Base-by-base conservation (phyloP, 164 flowering plant genomes). In the Euptelea pleiosperma region DNA sequence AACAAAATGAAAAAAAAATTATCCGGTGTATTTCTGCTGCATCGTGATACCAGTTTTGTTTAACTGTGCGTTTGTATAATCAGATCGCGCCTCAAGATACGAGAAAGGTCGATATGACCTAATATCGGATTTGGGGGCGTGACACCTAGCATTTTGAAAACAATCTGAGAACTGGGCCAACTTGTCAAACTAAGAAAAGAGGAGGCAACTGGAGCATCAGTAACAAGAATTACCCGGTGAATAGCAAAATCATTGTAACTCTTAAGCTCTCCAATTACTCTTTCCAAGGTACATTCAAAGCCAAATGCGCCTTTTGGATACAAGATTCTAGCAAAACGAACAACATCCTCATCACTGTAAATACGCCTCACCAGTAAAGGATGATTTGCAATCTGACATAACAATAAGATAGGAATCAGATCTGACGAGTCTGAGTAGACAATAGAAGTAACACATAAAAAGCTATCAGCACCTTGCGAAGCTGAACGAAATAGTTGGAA, bases 261-360 rank as follows among this genome's bases (percentile, higher is more conserved):
- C 70, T 89, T 89, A 29, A 93, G 82, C 75, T 89, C 97, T 56
- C 74, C 87, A 39, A 86, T 79, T 31, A 87, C 98, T 72, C 85
- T 79, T 30, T 87, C 96, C 74, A 87, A 63, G 29, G 82, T 84
- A 64, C 98, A 93, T 57, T 89, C 89, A 68, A 71, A 82, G 45
- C 97, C 98, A 79, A 92, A 92, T 31, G 82, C 87, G 62, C 98
- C 98, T 70, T 66, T 79, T 35, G 93, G 87, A 66, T 87, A 77
- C 72, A 92, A 65, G 65, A 68, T 71, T 72, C 66, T 83, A 41
- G 96, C 96, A 70, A 82, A 73, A 40, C 87, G 85, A 67, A 76
- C 70, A 72, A 87, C 80, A 77, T 89, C 98, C 59, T 68, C 75
- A 62, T 92, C 91, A 43, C 64, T 79, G 80, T 85, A 92, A 18